Evolutionary conservation across 2,329 filamentous ascomycete species (phyloP), one percentile per base, ranked within the genome.

Genomic region (Xylariaceae sp.): DNA sequence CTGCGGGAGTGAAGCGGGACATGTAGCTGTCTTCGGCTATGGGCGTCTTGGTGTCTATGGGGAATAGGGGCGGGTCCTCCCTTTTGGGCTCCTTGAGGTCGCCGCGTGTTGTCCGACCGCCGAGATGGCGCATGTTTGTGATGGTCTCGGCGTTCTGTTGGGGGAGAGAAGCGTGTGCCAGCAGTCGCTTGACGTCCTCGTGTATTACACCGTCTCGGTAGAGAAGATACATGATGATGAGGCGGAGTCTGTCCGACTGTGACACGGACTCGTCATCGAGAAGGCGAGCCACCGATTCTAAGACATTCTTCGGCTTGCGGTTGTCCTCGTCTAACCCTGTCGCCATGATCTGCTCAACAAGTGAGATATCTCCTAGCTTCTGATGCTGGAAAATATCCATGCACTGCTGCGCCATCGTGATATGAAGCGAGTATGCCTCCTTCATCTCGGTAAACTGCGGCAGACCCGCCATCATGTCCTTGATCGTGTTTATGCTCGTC

Each of bases 381-480:
- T 88, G 84, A 55, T 85, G 79, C 71, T 96, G 87, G 68, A 99
- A 99, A 44, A 89, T 84, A 67, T 91, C 91, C 92, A 97, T 97
- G 72, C 92, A 96, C 72, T 96, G 92, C 72, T 97, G 89, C 1
- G 94, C 94, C 93, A 99, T 97, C 66, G 87, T 93, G 48, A 99
- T 80, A 74, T 99, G 94, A 56, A 99, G 78, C 0, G 92, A 94
- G 73, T 97, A 99, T 1, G 90, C 88, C 71, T 96, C 91, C 73
- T 97, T 97, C 80, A 94, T 90, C 74, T 95, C 89, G 69, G 96
- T 90, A 70, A 97, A 99, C 70, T 97, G 90, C 10, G 92, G 92
- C 60, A 99, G 77, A 7, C 92, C 93, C 11, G 91, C 94, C 76
- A 99, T 78, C 94, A 99, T 99, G 74, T 97, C 92, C 70, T 94